These are phyloP conservation scores for Podosphaera fusca DNA, from an alignment of 2,329 filamentous ascomycete species.

Conservation along the genomic window DNA sequence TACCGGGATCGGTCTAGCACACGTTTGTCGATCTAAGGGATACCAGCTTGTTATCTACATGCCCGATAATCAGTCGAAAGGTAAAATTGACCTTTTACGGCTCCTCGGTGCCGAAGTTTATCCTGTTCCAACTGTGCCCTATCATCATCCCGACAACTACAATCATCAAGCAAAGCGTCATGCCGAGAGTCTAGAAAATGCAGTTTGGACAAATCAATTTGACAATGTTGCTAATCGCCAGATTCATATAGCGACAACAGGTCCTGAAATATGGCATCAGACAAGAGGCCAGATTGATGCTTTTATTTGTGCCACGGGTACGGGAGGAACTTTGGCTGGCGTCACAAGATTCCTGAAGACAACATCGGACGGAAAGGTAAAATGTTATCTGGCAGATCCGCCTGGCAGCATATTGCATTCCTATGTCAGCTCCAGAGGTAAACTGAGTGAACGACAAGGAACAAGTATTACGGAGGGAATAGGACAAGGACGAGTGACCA, in stretches of 20 bases:
- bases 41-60: slow-evolving; percentile 98
- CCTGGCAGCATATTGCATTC: slow-evolving; percentile 83
- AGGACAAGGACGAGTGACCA: slow-evolving; percentile 87
- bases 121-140: slow-evolving; percentile 85
- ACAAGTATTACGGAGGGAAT: slow-evolving; percentile 94
- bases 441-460: slow-evolving; percentile 57
- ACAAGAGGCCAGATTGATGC: slow-evolving; percentile 69
- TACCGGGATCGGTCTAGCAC: slow-evolving; percentile 90
- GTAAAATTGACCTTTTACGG: slow-evolving; percentile 83
- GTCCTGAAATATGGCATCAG: slow-evolving; percentile 92
- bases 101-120: slow-evolving; percentile 86
- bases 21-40: slow-evolving; percentile 78
- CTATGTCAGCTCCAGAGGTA: slow-evolving; percentile 69
- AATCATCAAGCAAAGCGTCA: slow-evolving; percentile 87
- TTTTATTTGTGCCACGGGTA: slow-evolving; percentile 89
- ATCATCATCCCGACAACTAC: slow-evolving; percentile 89
- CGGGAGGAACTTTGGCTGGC: slow-evolving; percentile 75
- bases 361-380: slow-evolving; percentile 51
- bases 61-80: slow-evolving; percentile 95
- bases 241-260: slow-evolving; percentile 90
- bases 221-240: slow-evolving; percentile 87
- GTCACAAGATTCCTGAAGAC: slow-evolving; percentile 77
- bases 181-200: slow-evolving; percentile 43
- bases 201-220: slow-evolving; percentile 98
- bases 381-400: slow-evolving; percentile 78